Base-by-base conservation (phyloP, 2,329 filamentous ascomycete genomes). In the Penicillium digitatum region DNA sequence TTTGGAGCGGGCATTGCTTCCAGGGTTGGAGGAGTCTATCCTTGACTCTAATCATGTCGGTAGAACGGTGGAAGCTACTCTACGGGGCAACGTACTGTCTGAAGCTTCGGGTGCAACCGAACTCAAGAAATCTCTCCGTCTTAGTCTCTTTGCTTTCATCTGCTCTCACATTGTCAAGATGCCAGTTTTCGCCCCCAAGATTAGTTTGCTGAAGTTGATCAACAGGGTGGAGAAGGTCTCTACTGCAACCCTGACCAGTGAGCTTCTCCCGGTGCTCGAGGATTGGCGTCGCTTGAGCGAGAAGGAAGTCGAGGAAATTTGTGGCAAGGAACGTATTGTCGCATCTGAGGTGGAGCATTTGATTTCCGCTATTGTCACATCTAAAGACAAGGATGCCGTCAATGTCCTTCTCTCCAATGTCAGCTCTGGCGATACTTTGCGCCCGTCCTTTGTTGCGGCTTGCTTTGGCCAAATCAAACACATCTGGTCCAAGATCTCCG, bases 11-110 rank as follows among this genome's bases (percentile, higher is more conserved):
- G 79, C 88, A 35, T 74, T 96, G n/a, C 71, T 90, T 20, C 89
- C 89, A 0, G 83, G 82, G 2, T 75, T 96, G 10, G 92, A 96
- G 72, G 94, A 96, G 72, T 95, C 87, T 66, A 81, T 93, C 3
- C 82, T 96, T 62, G 91, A 97, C 67, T 77, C 84, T 4, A 82
- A 81, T 27, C 86, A 94, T 57, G 79, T 96, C 42, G 76, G 81
- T 26, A 82, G 82, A 20, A 81, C 86, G 2, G 70, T 96, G 5
- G 79, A 82, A 56, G 79, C 78, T 31, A 74, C 80, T 0, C 69
- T 94, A 11, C 84, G 86, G 62, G 82, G 82, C 50, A 61, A 66
- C 26, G 57, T 58, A 12, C 55, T 60, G 53, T 61, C 60, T 39
- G 43, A 70, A 22, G 66, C 70, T 18, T 69, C 72, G 20, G 74